Conservation (phyloP, 495 filamentous ascomycete species). For the Friedmanniomyces simplex region DNA sequence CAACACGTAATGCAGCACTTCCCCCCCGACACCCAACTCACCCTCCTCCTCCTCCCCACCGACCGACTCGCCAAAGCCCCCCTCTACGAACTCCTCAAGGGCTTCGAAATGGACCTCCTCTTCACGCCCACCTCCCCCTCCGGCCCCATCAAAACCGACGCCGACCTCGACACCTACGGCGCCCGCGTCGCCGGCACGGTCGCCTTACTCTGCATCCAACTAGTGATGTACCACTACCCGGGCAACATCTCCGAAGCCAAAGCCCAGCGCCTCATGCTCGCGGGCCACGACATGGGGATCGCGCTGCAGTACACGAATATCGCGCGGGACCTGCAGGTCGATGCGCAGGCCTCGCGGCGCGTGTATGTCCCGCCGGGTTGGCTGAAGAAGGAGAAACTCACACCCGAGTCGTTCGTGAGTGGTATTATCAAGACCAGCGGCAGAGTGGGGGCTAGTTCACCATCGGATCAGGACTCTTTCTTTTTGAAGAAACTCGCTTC, state of each 20-base stretch:
- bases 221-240: conserved; percentile 46
- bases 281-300: conserved; percentile 52
- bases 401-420: conserved; percentile 41
- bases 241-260: conserved; percentile 16
- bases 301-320: conserved; percentile 65
- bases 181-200: conserved; percentile 56
- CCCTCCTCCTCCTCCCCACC: conserved; percentile 45
- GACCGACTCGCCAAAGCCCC: conserved; percentile 41
- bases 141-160: conserved; percentile 43
- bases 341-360: conserved; percentile 44
- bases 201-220: conserved; percentile 50
- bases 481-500: conserved; percentile 30
- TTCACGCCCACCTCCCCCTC: background rate
- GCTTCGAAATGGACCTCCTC: conserved; percentile 16
- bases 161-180: conserved; percentile 47
- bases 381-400: conserved; percentile 46
- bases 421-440: conserved; percentile 29
- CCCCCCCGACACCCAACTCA: conserved; percentile 36
- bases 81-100: conserved; percentile 47
- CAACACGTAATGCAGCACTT: conserved; percentile 32
- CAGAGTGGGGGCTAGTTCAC: background rate
- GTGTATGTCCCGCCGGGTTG: conserved; percentile 54
- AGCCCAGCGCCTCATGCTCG: conserved; percentile 25
- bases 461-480: conserved; percentile 2
- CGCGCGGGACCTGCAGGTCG: conserved; percentile 53